Evolutionary conservation across 116 monocot species (phyloP), one percentile per base, ranked within the genome.

Genomic region (Phalaenopsis hybrid): DNA sequence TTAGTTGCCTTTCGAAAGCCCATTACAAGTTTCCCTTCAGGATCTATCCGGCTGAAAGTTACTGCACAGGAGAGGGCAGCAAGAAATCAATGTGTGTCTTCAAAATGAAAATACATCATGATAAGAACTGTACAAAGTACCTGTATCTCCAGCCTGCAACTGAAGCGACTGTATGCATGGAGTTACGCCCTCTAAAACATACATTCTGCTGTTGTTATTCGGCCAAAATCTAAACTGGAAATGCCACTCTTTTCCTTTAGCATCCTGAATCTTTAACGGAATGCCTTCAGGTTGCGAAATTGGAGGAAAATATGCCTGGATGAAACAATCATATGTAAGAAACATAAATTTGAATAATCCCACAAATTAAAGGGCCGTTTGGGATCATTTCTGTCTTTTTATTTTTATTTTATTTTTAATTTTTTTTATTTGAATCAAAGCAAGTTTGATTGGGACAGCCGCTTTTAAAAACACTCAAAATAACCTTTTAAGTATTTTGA

Each of bases 191-290:
- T 96, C 96, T 84, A 96, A 85, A 67, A 96, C 96, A 87, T 96
- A 96, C 96, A 96, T 96, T 81, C 96, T 89, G 81, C 96, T 96
- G 74, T 96, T 96, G 76, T 96, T 96, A 86, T 96, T 96, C 46
- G 96, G 96, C 96, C 96, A 96, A 82, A 91, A 96, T 61, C 96
- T 92, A 48, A 96, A 96, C 78, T 96, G 96, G 81, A 94, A 96
- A 44, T 87, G 43, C 96, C 96, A 96, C 50, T 96, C 92, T 81
- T 92, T 94, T 21, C 96, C 96, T 80, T 28, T 92, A 11, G 86
- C 82, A 86, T 96, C 96, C 81, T 96, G 96, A 80, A 96, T 94
- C 83, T 90, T 94, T 63, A 96, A 80, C 48, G 96, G 96, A 79
- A 94, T 91, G 8, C 96, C 96, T 89, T 96, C 96, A 5, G 96